A percentile compares a stretch with the other conserved stretches of the same genome.
Evolutionary conservation across 768 basidiomycete genomes (phyloP).

Genomic region (Amanita phalloides): DNA sequence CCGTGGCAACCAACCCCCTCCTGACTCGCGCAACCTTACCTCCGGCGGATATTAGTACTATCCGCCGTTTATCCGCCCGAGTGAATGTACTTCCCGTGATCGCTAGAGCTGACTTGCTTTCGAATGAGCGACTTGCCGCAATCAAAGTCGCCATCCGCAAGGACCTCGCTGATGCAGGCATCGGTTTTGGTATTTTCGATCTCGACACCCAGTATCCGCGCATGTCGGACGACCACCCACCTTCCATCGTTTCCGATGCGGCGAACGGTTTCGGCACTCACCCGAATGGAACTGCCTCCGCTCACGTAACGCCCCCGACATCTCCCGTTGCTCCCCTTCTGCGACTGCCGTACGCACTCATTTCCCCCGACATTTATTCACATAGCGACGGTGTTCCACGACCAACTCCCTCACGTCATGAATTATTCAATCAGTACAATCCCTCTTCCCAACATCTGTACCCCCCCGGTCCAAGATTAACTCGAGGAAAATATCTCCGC

Average conservation of each 20-base stretch:
- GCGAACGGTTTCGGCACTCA: slow-evolving; percentile 40
- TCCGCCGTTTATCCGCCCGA: slow-evolving; percentile 68
- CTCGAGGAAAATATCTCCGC: slow-evolving; percentile 56
- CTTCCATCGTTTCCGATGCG: slow-evolving; percentile 38
- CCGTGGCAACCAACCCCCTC: slow-evolving; percentile 62
- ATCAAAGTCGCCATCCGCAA: slow-evolving; percentile 73
- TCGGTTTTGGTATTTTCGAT: slow-evolving; percentile 87
- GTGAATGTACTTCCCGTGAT: slow-evolving; percentile 87
- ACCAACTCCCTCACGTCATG: slow-evolving; percentile 48
- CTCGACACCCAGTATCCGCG: slow-evolving; percentile 46
- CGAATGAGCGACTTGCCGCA: slow-evolving; percentile 69
- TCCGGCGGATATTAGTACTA: slow-evolving; percentile 60
- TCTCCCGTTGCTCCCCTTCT: slow-evolving; percentile 53
- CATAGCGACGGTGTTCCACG: slow-evolving; percentile 72
- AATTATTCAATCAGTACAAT: slow-evolving; percentile 65
- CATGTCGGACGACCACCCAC: slow-evolving; percentile 31
- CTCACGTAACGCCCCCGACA: slow-evolving; percentile 52
- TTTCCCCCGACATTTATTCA: slow-evolving; percentile 76
- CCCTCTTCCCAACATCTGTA: slow-evolving; percentile 34
- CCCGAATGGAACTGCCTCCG: slow-evolving; percentile 41
- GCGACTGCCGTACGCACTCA: slow-evolving; percentile 74
- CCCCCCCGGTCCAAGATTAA: slow-evolving; percentile 31
- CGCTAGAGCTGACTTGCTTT: slow-evolving; percentile 70
- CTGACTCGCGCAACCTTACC: slow-evolving; percentile 61
- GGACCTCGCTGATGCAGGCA: slow-evolving; percentile 76